phyloP scores from a whole-genome alignment of 1,139 yeast genomes.

The Saccharomyces hybrid region DNA sequence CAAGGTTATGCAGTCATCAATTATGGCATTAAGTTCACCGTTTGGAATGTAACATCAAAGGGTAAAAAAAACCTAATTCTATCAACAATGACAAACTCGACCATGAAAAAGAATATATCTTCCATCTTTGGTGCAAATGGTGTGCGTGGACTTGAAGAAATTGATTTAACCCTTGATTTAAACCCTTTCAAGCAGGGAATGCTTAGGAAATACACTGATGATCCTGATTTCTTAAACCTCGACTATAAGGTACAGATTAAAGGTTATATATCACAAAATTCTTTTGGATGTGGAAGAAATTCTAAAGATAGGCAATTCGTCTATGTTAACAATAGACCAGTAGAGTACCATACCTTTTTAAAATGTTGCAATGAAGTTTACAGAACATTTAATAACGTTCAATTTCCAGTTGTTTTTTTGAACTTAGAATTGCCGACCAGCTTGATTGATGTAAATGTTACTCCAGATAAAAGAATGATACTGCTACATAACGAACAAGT shows the following conservation, averaged over 20 bases:
- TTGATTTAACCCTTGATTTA: conserved; percentile 36
- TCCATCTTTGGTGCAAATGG: conserved; percentile 66
- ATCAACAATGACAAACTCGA: conserved; percentile 41
- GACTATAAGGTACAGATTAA: conserved; percentile 33
- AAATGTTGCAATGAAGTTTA: conserved; percentile 69
- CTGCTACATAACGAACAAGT: conserved; percentile 58
- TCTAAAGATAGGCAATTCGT: conserved; percentile 67
- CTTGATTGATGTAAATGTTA: conserved; percentile 70
- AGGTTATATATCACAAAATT: conserved; percentile 68
- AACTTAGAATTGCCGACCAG: conserved; percentile 48
- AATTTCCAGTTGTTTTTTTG: conserved; percentile 61
- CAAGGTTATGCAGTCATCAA: conserved; percentile 64
- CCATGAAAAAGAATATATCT: conserved; percentile 48
- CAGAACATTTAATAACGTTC: conserved; percentile 60
- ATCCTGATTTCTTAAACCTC: conserved; percentile 12
- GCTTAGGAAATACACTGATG: conserved; percentile 13
- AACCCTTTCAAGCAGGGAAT: conserved; percentile 22
- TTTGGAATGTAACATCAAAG: conserved; percentile 44
- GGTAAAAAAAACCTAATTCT: conserved; percentile 47
- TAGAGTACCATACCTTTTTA: conserved; percentile 46
- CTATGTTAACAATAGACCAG: conserved; percentile 72
- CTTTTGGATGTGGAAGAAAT: conserved; percentile 70
- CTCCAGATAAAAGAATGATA: conserved; percentile 81
- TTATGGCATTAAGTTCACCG: conserved; percentile 49
- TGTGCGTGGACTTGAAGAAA: conserved; percentile 45